Percentiles rank a stretch among this genome's conserved stretches.
Conservation (phyloP, 331 rosid genomes). For the Spiraea crenata region DNA sequence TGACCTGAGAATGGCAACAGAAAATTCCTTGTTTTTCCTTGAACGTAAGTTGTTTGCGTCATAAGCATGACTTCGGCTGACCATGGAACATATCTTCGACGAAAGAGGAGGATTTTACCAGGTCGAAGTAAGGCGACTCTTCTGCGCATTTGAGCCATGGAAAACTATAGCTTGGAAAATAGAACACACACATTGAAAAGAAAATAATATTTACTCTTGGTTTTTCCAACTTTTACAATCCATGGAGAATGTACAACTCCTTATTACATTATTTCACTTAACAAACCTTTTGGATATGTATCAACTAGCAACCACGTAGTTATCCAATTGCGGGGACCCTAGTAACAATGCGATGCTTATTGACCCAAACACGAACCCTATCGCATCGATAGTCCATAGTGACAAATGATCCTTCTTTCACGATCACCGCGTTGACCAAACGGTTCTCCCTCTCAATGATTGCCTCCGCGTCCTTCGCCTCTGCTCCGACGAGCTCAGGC, state of each 20-base stretch:
- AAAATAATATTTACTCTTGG: background rate
- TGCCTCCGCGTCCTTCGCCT: slow-evolving; percentile 37
- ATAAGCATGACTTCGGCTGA: too few species aligned
- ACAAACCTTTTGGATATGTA: background rate
- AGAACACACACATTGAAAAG: background rate
- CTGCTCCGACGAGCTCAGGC: slow-evolving; percentile 40
- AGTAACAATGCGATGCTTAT: slow-evolving; percentile 26
- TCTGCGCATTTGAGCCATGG: too few species aligned
- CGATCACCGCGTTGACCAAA: slow-evolving; percentile 29
- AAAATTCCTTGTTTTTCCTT: too few species aligned
- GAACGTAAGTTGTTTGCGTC: too few species aligned
- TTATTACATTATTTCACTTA: slow-evolving; percentile 2
- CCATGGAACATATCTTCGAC: too few species aligned
- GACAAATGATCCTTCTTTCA: slow-evolving; percentile 24
- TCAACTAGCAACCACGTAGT: background rate
- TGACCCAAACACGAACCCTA: slow-evolving; percentile 49
- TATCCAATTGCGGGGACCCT: slow-evolving; percentile 27
- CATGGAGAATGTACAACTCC: slow-evolving; percentile 3
- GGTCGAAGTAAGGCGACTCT: too few species aligned
- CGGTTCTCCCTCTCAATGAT: slow-evolving; percentile 47
- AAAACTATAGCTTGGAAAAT: background rate
- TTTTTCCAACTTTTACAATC: background rate
- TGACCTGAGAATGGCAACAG: too few species aligned
- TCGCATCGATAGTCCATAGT: slow-evolving; percentile 18
- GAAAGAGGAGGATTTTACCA: too few species aligned